phyloP scores from a whole-genome alignment of 176 grass and related monocot species.

The Themeda triandra region DNA sequence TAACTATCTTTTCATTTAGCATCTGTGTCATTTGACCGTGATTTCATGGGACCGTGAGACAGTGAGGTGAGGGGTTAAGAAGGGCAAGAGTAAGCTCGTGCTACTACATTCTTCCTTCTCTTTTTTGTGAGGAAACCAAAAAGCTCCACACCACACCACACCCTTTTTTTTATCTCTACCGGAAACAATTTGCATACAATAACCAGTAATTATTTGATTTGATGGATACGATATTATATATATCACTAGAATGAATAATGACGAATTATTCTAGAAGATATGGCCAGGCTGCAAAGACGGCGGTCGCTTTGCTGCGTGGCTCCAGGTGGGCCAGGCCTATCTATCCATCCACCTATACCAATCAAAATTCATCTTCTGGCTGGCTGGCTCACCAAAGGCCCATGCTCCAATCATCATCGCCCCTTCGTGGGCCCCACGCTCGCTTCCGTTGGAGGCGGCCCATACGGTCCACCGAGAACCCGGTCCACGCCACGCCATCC shows the following conservation, averaged over 20 bases:
- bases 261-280: neutral
- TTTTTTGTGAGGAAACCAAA: too few relatives aligned
- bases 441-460: neutral
- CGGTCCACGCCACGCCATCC: constrained; percentile 19
- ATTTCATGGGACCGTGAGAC: too few relatives aligned
- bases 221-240: too few relatives aligned
- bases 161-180: too few relatives aligned
- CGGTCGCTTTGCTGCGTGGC: neutral
- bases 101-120: too few relatives aligned
- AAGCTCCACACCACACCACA: too few relatives aligned
- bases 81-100: too few relatives aligned
- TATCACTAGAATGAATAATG: neutral
- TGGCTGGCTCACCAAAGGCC: neutral
- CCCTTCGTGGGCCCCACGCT: neutral
- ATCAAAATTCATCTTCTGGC: neutral
- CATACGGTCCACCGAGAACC: constrained; percentile 23
- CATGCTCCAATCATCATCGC: neutral
- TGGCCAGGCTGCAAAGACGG: neutral
- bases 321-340: neutral
- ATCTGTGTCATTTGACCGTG: too few relatives aligned
- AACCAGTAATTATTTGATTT: too few relatives aligned
- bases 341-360: neutral
- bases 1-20: too few relatives aligned
- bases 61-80: too few relatives aligned
- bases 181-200: too few relatives aligned